These are phyloP conservation scores for Corylus heterophylla DNA, from an alignment of 306 rosid genomes.

Conservation along the genomic window DNA sequence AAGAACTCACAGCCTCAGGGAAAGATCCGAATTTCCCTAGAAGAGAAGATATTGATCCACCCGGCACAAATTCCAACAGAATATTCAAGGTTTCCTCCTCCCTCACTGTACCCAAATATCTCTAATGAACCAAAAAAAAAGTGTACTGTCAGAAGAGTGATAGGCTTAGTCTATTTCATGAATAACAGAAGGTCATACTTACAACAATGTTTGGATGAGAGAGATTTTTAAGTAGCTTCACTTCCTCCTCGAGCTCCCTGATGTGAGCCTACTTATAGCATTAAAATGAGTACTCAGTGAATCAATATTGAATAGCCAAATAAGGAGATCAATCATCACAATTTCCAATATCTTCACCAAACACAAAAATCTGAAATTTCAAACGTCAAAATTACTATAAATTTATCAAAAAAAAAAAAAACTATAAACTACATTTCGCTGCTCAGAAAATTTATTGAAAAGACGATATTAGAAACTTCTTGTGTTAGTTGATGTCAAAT, in stretches of 20 bases:
- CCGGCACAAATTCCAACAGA: constrained; percentile 95
- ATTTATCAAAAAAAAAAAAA: no score
- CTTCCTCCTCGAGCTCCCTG: constrained; percentile 99
- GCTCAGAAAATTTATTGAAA: not conserved
- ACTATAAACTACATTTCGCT: not conserved
- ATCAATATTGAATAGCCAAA: constrained; percentile 15
- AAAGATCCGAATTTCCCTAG: constrained; percentile 98
- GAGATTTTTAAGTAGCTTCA: constrained; percentile 89
- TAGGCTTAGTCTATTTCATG: constrained; percentile 18
- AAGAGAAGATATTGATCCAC: constrained; percentile 98
- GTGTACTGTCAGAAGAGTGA: constrained; percentile 30
- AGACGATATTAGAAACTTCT: not conserved
- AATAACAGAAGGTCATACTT: constrained; percentile 50
- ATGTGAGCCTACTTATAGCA: constrained; percentile 70
- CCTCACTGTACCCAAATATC: constrained; percentile 95
- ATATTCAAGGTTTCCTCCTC: constrained; percentile 92
- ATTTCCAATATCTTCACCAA: not conserved
- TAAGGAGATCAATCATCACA: constrained; percentile 2
- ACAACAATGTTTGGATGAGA: constrained; percentile 98
- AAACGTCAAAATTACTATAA: no score
- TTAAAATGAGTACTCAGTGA: constrained; percentile 28
- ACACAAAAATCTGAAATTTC: not conserved
- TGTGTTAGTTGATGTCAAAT: not conserved
- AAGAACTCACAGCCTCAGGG: constrained; percentile 92
- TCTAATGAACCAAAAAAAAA: constrained; percentile 48